These are phyloP conservation scores for Cordyceps farinosa DNA, from an alignment of 2,329 filamentous ascomycete genomes.

Conservation along the genomic window DNA sequence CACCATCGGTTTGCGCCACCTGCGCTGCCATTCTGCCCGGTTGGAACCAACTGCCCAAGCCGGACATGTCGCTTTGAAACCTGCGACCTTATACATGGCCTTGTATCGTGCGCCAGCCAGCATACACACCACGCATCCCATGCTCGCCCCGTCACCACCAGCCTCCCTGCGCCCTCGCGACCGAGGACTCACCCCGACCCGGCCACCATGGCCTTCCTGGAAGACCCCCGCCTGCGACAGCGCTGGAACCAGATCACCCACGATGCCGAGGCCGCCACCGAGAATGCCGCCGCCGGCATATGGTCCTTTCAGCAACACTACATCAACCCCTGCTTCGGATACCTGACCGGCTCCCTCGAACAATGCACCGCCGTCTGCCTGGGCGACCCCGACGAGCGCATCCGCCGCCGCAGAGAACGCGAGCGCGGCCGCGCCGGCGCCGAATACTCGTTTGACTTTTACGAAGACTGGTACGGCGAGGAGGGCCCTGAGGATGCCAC, in stretches of 20 bases:
- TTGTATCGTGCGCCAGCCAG: not conserved
- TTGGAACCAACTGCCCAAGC: not conserved
- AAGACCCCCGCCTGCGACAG: conserved; percentile 86
- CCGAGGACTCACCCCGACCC: conserved; percentile 8
- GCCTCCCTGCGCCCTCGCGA: conserved; percentile 12
- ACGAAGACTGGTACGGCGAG: conserved; percentile 88
- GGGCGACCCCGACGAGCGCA: conserved; percentile 69
- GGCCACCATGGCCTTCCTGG: conserved; percentile 55
- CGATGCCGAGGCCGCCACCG: conserved; percentile 85
- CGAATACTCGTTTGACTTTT: conserved; percentile 92
- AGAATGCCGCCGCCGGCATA: conserved; percentile 85
- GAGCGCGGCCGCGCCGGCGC: conserved; percentile 58
- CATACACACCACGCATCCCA: not conserved
- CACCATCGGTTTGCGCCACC: conserved; percentile 9
- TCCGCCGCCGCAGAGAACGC: conserved; percentile 64
- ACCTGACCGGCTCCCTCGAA: conserved; percentile 62
- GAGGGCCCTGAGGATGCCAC: conserved; percentile 37
- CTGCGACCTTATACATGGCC: not conserved
- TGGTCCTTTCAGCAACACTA: conserved; percentile 87
- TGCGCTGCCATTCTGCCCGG: not conserved
- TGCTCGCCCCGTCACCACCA: conserved; percentile 5
- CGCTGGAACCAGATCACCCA: conserved; percentile 90
- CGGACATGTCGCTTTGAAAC: not conserved
- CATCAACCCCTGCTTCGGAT: conserved; percentile 73
- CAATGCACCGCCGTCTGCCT: conserved; percentile 70